Conservation (phyloP, 495 filamentous ascomycete species). For the Penicillium goetzii region DNA sequence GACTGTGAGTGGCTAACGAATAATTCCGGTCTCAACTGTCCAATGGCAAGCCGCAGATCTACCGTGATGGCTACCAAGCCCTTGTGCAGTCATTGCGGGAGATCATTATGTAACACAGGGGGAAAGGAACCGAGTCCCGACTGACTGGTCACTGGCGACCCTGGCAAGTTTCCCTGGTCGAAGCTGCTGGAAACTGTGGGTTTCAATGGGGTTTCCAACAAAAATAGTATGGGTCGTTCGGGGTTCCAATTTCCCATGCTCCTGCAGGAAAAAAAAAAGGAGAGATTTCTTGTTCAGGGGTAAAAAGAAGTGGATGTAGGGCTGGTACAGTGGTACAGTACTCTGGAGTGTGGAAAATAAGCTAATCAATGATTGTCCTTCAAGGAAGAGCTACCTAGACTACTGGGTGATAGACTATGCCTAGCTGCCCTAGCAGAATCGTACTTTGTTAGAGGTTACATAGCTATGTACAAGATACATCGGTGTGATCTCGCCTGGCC, state of each 20-base stretch:
- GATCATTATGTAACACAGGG: slow-evolving; percentile 35
- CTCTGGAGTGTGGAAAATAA: background rate
- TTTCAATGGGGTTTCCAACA: slow-evolving; percentile 5
- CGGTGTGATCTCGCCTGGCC: slow-evolving; percentile 2
- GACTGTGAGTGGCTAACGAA: background rate
- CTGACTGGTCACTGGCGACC: slow-evolving; percentile 9
- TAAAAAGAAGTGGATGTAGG: background rate
- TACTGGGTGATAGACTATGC: background rate
- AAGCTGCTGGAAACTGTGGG: slow-evolving; percentile 24
- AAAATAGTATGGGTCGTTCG: slow-evolving; percentile 7
- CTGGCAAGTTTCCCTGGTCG: slow-evolving; percentile 23
- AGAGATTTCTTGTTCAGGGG: background rate
- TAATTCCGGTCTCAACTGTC: slow-evolving; percentile 15
- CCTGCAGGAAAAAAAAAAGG: slow-evolving; percentile 2
- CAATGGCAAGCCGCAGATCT: slow-evolving; percentile 25
- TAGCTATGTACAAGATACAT: slow-evolving; percentile 14
- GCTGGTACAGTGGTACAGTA: background rate
- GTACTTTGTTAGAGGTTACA: background rate
- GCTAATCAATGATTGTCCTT: background rate
- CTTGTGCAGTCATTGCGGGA: slow-evolving; percentile 10
- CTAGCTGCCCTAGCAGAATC: background rate
- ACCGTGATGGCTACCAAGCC: slow-evolving; percentile 25
- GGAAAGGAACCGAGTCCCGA: slow-evolving; percentile 11
- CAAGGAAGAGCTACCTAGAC: background rate
- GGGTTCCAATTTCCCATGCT: background rate